Evolutionary conservation across 805 yeast species (phyloP), one percentile per base, ranked within the genome.

Genomic region (Pichia nakasei): DNA sequence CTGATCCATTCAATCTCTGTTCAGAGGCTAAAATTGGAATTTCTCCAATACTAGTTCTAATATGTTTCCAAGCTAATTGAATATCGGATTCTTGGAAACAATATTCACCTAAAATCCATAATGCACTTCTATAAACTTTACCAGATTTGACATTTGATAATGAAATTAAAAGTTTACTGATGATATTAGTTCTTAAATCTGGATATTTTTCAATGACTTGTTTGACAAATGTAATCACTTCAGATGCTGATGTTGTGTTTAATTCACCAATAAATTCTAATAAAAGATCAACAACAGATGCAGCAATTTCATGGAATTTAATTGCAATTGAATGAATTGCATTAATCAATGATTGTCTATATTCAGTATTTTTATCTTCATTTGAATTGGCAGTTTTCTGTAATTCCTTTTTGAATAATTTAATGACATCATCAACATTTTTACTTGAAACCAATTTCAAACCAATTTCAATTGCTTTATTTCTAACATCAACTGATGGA

Each of bases 41-140:
- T 56, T 89, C 95, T 44, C 98, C 98, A 46, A 93, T 69, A 50
- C 85, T 78, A 27, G 76, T 62, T 60, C 96, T 80, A 50, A 93
- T 78, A 51, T 78, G 84, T 55, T 77, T 82, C 98, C 98, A 94
- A 5, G 94, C 80, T 22, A 72, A 74, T 61, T 83, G 84, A 49
- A 93, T 80, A 42, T 83, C 83, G 22, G 70, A 63, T 51, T 81
- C 87, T 42, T 80, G 82, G 38, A 74, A 57, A 34, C 89, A 70
- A 63, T 88, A 93, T 65, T 94, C 98, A 64, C 99, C 98, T 55
- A 93, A 66, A 41, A 93, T 81, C 99, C 99, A 93, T 48, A 94
- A 70, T 0, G 95, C 87, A 26, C 96, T 95, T 52, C 97, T 80
- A 67, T 80, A 84, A 11, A 93, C 96, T 56, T 88, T 88, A 12